Percentiles rank a stretch among this genome's conserved stretches.
phyloP scores from a whole-genome alignment of 495 filamentous ascomycete species.

The Aspergillus campestris region DNA sequence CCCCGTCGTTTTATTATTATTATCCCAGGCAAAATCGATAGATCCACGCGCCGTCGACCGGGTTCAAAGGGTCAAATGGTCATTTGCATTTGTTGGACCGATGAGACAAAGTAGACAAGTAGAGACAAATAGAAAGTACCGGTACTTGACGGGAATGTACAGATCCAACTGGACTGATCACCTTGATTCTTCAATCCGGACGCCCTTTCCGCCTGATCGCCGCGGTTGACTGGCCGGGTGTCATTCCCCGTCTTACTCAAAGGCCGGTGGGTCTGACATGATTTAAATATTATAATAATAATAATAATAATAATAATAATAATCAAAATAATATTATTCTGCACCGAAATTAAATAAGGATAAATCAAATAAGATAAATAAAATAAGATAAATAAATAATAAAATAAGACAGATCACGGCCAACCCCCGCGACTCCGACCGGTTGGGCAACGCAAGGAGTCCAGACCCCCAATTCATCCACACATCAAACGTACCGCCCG shows the following conservation, averaged over 20 bases:
- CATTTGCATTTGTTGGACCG: background rate
- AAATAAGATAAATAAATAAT: slow-evolving; percentile 6
- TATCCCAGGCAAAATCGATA: slow-evolving; percentile 13
- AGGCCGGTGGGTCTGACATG: slow-evolving; percentile 2
- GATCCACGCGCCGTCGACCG: slow-evolving; percentile 9
- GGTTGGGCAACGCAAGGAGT: slow-evolving; percentile 23
- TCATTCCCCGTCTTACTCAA: slow-evolving; percentile 7
- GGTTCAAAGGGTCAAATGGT: slow-evolving; percentile 9
- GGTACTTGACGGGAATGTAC: no score
- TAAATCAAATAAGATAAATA: slow-evolving; percentile 4
- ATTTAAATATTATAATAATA: background rate
- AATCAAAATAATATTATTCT: background rate
- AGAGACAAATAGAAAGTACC: no score
- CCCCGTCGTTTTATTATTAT: background rate
- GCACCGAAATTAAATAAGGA: slow-evolving; percentile 5
- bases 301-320: slow-evolving; percentile 6
- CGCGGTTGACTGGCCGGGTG: slow-evolving; percentile 17
- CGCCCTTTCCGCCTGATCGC: slow-evolving; percentile 21
- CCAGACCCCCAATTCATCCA: slow-evolving; percentile 10
- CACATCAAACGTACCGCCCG: slow-evolving; percentile 20
- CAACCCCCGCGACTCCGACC: slow-evolving; percentile 20
- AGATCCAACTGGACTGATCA: slow-evolving; percentile 5
- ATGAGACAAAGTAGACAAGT: no score
- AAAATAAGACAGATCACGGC: slow-evolving; percentile 6
- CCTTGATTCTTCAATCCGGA: slow-evolving; percentile 11